Evolutionary conservation across 2,329 filamentous ascomycete species (phyloP), one percentile per base, ranked within the genome.

Genomic region (Endoconidiophora laricicola): DNA sequence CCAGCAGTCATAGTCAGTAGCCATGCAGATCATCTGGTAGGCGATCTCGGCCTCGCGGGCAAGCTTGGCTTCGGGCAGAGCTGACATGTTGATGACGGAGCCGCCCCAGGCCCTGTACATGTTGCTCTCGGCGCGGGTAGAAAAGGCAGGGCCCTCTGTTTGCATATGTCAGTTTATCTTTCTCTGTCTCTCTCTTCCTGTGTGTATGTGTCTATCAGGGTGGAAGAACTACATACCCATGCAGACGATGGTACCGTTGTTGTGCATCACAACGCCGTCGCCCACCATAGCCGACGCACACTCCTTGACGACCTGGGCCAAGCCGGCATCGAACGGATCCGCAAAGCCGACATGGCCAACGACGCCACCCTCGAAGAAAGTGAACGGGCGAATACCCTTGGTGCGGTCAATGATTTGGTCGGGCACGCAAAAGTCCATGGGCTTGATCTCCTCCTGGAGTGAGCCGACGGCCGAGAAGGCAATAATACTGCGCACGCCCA

Each of bases 1-100:
- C 91, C 91, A 98, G 78, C 90, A 96, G 71, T 98, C 91, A 65
- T 98, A 98, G 70, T 98, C 91, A 24, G 91, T 98, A 33, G 86
- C 86, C 91, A 98, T 98, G 73, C 90, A 94, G 61, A 98, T 94
- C 77, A 95, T 93, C 70, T 94, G 87, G 67, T 96, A 96, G 36
- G 83, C 83, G 58, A 98, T 83, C 71, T 98, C 91, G 22, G 91
- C 91, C 70, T 98, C 91, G 49, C 86, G 81, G 7, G 91, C 91
- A 18, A 98, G 79, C 73, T 98, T 98, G 46, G 90, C 84, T 69
- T 98, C 91, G 18, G 91, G 91, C 14, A 98, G 74, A 12, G 82
- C 83, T 42, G 86, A 94, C 91, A 98, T 98, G 76, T 96, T 96
- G 73, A 98, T 96, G 48, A 96, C 85, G 56, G 78, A 83, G 58